A percentile compares a stretch with the other conserved stretches of the same genome.
These are phyloP conservation scores for Pythium graminicola DNA, from an alignment of 352 stramenopile species.

Conservation along the genomic window DNA sequence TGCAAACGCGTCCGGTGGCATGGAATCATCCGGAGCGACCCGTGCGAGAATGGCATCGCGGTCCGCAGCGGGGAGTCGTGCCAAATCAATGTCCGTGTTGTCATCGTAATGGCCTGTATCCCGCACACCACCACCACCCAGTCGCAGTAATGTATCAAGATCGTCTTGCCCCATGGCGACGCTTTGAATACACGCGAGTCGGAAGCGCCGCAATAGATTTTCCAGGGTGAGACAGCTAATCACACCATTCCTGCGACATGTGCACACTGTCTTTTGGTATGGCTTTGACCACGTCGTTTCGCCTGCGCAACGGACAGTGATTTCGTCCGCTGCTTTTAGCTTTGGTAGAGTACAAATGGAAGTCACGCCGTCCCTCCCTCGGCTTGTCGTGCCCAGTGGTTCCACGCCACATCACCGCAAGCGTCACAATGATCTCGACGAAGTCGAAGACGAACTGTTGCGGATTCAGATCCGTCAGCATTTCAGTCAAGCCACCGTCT, in stretches of 20 bases:
- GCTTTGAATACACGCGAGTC: no score
- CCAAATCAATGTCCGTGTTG: conserved; percentile 63
- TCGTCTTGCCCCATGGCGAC: not conserved
- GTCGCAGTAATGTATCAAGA: conserved; percentile 29
- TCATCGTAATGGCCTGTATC: conserved; percentile 51
- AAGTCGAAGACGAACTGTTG: conserved; percentile 38
- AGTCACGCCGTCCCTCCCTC: conserved; percentile 24
- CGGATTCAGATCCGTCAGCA: conserved; percentile 42
- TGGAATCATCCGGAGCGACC: conserved; percentile 59
- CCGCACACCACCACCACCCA: conserved; percentile 29
- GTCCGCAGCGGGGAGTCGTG: conserved; percentile 43
- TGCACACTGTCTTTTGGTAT: conserved; percentile 5
- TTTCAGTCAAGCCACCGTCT: conserved; percentile 21
- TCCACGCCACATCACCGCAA: conserved; percentile 34
- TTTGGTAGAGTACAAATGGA: no score
- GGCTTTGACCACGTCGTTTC: conserved; percentile 9
- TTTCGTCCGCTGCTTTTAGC: no score
- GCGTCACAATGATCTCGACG: conserved; percentile 41
- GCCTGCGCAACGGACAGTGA: not conserved
- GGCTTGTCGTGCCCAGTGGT: conserved; percentile 31
- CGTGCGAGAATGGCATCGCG: conserved; percentile 66
- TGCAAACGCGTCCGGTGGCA: conserved; percentile 57
- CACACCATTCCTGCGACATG: conserved; percentile 12
- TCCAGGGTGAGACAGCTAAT: not conserved
- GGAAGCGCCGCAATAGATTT: no score